Evolutionary conservation across 495 filamentous ascomycete species (phyloP).

Genomic region (Filosporella fistucella): DNA sequence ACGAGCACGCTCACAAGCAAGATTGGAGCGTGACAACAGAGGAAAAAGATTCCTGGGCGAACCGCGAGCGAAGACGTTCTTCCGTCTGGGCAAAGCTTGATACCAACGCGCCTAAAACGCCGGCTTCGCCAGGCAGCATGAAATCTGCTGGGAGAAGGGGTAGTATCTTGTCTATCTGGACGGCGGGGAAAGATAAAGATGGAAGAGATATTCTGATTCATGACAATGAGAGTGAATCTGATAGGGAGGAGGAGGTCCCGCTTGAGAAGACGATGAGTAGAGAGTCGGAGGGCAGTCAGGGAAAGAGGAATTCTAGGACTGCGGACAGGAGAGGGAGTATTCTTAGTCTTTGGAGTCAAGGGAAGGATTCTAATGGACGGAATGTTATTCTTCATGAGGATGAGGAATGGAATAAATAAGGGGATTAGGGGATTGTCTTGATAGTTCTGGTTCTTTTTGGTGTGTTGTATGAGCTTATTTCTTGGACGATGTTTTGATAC

Average conservation of each 20-base stretch:
- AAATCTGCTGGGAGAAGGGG: constrained; percentile 9
- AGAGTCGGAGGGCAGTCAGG: not conserved
- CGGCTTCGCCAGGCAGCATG: not conserved
- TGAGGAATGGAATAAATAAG: constrained; percentile 19
- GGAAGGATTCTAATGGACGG: constrained; percentile 11
- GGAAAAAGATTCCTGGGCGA: constrained; percentile 18
- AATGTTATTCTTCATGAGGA: constrained; percentile 16
- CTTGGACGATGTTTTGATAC: no score
- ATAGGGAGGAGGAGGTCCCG: not conserved
- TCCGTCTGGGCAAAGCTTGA: constrained; percentile 14
- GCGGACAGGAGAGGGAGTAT: constrained; percentile 13
- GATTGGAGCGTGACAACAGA: constrained; percentile 18
- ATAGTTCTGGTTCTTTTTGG: no score
- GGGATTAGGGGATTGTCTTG: no score
- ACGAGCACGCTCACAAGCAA: constrained; percentile 13
- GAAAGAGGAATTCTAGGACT: not conserved
- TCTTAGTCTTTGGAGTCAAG: constrained; percentile 13
- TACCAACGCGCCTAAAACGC: not conserved
- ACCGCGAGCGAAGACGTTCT: constrained; percentile 13
- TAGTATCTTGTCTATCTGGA: constrained; percentile 14
- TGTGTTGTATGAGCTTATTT: no score
- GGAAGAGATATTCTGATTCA: constrained; percentile 12
- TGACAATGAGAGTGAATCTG: not conserved
- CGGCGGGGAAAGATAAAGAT: constrained; percentile 15
- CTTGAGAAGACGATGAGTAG: not conserved